Conservation (phyloP, 106 monocot genomes). For the Vanilla planifolia region DNA sequence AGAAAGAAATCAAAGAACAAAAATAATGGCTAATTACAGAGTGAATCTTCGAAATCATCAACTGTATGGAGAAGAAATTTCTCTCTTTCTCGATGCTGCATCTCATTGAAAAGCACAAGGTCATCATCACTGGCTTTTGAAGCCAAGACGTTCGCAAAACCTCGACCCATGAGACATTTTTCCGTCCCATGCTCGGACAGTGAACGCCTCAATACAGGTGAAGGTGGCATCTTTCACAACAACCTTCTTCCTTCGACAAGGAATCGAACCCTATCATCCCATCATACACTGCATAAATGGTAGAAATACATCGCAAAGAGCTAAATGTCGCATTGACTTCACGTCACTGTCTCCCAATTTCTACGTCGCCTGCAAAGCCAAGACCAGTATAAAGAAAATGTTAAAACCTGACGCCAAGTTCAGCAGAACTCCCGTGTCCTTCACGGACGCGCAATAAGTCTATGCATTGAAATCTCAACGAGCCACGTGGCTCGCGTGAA, state of each 20-base stretch:
- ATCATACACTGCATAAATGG: not conserved
- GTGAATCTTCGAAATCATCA: slow-evolving; percentile 85
- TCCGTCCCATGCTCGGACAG: slow-evolving; percentile 48
- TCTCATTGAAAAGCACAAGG: slow-evolving; percentile 71
- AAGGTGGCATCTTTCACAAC: slow-evolving; percentile 74
- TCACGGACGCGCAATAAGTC: too few species aligned
- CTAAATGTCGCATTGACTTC: not conserved
- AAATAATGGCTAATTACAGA: slow-evolving; percentile 37
- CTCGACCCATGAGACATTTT: slow-evolving; percentile 47
- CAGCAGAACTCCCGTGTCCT: too few species aligned
- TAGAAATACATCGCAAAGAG: not conserved
- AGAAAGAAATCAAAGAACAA: slow-evolving; percentile 4
- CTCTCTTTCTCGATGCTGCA: slow-evolving; percentile 66
- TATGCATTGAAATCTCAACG: too few species aligned
- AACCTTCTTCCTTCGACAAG: not conserved
- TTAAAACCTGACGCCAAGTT: too few species aligned
- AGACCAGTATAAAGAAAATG: too few species aligned
- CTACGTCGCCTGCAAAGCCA: not conserved
- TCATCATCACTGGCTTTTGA: slow-evolving; percentile 71
- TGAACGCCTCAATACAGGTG: slow-evolving; percentile 51
- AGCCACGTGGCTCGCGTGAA: too few species aligned
- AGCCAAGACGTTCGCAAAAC: slow-evolving; percentile 46
- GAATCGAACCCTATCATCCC: not conserved
- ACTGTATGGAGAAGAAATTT: slow-evolving; percentile 65
- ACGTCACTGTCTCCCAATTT: not conserved